A percentile compares a stretch with the other conserved stretches of the same genome.
phyloP scores from a whole-genome alignment of 352 stramenopile species.

The Phytophthora cryptogea region DNA sequence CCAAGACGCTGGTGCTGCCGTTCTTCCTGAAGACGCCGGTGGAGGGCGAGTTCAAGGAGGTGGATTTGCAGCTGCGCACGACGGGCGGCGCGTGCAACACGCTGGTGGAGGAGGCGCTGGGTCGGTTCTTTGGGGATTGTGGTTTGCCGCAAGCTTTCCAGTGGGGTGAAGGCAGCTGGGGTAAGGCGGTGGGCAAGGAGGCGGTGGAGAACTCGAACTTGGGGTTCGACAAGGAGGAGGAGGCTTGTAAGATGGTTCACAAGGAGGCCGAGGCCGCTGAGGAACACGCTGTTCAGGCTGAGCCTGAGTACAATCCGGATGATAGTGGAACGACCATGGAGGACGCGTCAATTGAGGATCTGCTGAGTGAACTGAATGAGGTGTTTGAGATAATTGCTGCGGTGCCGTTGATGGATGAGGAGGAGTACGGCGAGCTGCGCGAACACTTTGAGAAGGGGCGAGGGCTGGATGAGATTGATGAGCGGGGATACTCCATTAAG shows the following conservation, averaged over 20 bases:
- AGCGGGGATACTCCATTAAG: slow-evolving; percentile 64
- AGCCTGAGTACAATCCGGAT: no score
- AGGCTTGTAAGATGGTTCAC: slow-evolving; percentile 42
- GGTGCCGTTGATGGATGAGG: slow-evolving; percentile 69
- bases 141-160: slow-evolving; percentile 64
- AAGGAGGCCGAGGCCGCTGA: slow-evolving; percentile 44
- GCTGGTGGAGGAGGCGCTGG: slow-evolving; percentile 73
- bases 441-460: slow-evolving; percentile 64
- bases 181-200: slow-evolving; percentile 63
- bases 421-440: slow-evolving; percentile 63
- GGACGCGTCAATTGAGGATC: slow-evolving; percentile 60
- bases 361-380: slow-evolving; percentile 68
- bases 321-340: slow-evolving; percentile 20
- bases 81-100: slow-evolving; percentile 80
- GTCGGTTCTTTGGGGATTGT: slow-evolving; percentile 72
- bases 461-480: slow-evolving; percentile 68
- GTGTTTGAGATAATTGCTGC: slow-evolving; percentile 73
- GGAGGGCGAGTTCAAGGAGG: slow-evolving; percentile 73
- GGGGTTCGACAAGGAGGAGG: slow-evolving; percentile 62
- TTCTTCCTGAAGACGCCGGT: slow-evolving; percentile 76
- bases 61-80: slow-evolving; percentile 65
- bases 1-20: slow-evolving; percentile 68
- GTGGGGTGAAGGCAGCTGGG: slow-evolving; percentile 79
- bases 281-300: slow-evolving; percentile 13
- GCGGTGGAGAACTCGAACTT: slow-evolving; percentile 69